Base-by-base conservation (phyloP, 352 stramenopile genomes). In the Globisporangium middletonii region DNA sequence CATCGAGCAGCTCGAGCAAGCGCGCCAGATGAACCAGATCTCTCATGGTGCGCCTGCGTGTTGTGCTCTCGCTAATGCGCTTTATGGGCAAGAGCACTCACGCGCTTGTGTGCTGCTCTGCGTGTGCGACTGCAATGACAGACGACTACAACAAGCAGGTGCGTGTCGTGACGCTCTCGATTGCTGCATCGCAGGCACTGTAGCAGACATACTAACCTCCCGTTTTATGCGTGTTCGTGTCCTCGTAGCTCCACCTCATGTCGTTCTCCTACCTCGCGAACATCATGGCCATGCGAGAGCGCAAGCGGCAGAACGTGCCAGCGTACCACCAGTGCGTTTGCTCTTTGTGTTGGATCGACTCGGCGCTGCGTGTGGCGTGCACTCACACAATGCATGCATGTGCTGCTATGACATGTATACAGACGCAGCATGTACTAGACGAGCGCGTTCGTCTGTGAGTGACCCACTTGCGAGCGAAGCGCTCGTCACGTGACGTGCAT, bases 81-180 rank as follows among this genome's bases (percentile, higher is more conserved):
- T 38, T 13, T 38, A 6, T 11, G 33, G 9, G 33, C 4, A 12
- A 12, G 6, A 38, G 5, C 33, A 12, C 33, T 37, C 5, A 15
- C 7, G 33, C 33, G 11, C 27, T 28, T 18, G 19, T 30, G 6
- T 12, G 2, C 38, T 50, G 11, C 13, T 27, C 15, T 52, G 35
- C 12, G 45, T 16, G 4, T 47, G 18, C 37, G 15, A 23, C 11
- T 50, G 23, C 35, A 37, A 3, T 41, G 11, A 16, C 19, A 82
- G 70, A 73, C 42, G 70, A 77, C 59, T 82, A 79, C 59, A 79
- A 79, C 59, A 72, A 61, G 51, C 70, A 82, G 67, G 72, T 78
- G 35, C 41, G 56, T 28, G 26, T 4, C 2, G 49, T 18, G 4
- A 37, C n/a, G 26, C 12, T 15, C 11, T 47, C 28, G 3, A 27